These are phyloP conservation scores for Delitschia confertaspora DNA, from an alignment of 495 filamentous ascomycete genomes.

Conservation along the genomic window DNA sequence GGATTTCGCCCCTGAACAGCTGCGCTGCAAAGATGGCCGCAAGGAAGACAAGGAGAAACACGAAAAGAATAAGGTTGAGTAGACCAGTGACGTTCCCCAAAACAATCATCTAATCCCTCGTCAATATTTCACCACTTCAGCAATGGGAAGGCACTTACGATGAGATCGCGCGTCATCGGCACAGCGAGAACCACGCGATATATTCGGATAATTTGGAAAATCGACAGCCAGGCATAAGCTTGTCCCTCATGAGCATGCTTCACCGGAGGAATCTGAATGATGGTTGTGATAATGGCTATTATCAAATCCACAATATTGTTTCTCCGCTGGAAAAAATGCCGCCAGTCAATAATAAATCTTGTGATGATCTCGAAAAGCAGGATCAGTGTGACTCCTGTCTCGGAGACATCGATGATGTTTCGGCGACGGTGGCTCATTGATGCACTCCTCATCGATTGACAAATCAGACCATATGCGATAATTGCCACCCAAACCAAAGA, in stretches of 20 bases:
- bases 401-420: slow-evolving; percentile 55
- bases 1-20: slow-evolving; percentile 81
- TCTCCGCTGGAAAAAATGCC: slow-evolving; percentile 59
- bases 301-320: slow-evolving; percentile 72
- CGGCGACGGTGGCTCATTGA: slow-evolving; percentile 52
- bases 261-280: slow-evolving; percentile 82
- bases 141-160: slow-evolving; percentile 39
- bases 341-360: slow-evolving; percentile 69
- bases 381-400: slow-evolving; percentile 68
- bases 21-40: slow-evolving; percentile 90
- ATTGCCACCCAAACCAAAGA: slow-evolving; percentile 70
- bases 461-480: slow-evolving; percentile 67
- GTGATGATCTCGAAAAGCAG: slow-evolving; percentile 75
- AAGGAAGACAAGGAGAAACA: slow-evolving; percentile 90
- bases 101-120: slow-evolving; percentile 47
- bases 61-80: slow-evolving; percentile 88
- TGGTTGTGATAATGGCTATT: slow-evolving; percentile 67
- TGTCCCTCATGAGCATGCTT: slow-evolving; percentile 54
- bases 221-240: slow-evolving; percentile 77
- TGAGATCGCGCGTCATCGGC: slow-evolving; percentile 73
- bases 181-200: slow-evolving; percentile 90
- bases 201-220: slow-evolving; percentile 87
- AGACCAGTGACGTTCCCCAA: slow-evolving; percentile 89
- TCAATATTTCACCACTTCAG: neutral
- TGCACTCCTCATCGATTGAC: slow-evolving; percentile 66